Conservation (phyloP, 257 asterid species). For the Scutellaria baicalensis region DNA sequence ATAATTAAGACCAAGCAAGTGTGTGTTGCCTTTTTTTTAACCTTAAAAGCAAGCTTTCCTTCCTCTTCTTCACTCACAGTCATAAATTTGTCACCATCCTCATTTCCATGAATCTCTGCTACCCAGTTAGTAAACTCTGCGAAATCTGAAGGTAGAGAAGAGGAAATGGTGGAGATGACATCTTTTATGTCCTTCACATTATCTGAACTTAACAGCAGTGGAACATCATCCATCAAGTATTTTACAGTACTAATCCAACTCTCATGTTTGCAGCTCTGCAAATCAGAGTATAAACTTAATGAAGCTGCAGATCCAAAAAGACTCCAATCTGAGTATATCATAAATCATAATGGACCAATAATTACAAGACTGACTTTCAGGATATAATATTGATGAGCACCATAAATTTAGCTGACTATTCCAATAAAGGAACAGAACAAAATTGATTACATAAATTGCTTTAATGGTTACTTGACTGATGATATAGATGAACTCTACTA, state of each 20-base stretch:
- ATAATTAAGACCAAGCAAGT: too few species aligned
- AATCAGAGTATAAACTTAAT: slow-evolving; percentile 5
- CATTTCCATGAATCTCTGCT: slow-evolving; percentile 47
- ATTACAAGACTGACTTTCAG: neutral
- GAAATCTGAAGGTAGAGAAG: slow-evolving; percentile 49
- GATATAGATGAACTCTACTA: neutral
- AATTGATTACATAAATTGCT: neutral
- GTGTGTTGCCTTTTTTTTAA: slow-evolving; percentile 1
- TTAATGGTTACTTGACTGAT: neutral
- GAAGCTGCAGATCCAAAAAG: neutral
- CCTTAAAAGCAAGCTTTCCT: slow-evolving; percentile 45
- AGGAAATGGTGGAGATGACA: slow-evolving; percentile 29
- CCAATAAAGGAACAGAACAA: neutral
- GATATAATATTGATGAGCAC: neutral
- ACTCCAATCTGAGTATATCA: neutral
- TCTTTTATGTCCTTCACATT: slow-evolving; percentile 29
- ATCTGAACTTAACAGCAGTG: slow-evolving; percentile 36
- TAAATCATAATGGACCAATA: too few species aligned
- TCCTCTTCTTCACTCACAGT: slow-evolving; percentile 50
- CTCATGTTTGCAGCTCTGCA: slow-evolving; percentile 65
- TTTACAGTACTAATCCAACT: slow-evolving; percentile 50
- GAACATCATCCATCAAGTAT: slow-evolving; percentile 50
- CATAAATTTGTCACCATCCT: slow-evolving; percentile 27
- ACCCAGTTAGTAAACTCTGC: slow-evolving; percentile 51
- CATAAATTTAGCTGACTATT: neutral